A percentile compares a stretch with the other conserved stretches of the same genome.
phyloP scores from a whole-genome alignment of 208 protist genomes.

The Trypanosoma scelopori region DNA sequence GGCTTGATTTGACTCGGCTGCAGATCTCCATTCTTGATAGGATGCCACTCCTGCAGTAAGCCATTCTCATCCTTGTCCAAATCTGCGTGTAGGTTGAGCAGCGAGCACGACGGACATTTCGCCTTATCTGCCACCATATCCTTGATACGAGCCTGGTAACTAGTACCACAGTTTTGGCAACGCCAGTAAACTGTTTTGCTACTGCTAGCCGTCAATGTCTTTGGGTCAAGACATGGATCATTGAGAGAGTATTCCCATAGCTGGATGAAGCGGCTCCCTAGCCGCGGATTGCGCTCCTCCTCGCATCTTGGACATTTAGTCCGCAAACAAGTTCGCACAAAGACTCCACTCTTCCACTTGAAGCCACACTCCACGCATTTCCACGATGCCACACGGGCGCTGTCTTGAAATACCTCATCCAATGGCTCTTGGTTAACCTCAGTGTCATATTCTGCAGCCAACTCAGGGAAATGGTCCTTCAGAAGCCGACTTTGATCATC shows the following conservation, averaged over 20 bases:
- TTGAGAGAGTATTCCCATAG: slow-evolving; percentile 62
- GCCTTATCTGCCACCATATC: slow-evolving; percentile 58
- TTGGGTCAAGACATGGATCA: slow-evolving; percentile 63
- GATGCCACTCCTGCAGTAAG: slow-evolving; percentile 78
- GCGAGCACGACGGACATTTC: slow-evolving; percentile 57
- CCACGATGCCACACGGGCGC: slow-evolving; percentile 52
- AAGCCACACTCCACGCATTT: slow-evolving; percentile 51
- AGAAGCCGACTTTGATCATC: slow-evolving; percentile 49
- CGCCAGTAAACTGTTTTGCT: slow-evolving; percentile 48
- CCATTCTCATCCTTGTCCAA: slow-evolving; percentile 37
- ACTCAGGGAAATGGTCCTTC: slow-evolving; percentile 47
- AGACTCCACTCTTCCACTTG: slow-evolving; percentile 62
- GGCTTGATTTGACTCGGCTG: slow-evolving; percentile 47
- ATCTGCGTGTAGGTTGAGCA: slow-evolving; percentile 35
- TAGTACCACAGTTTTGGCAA: slow-evolving; percentile 49
- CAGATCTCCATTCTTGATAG: slow-evolving; percentile 83
- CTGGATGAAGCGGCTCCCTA: slow-evolving; percentile 51
- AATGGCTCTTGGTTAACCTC: slow-evolving; percentile 43
- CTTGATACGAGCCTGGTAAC: slow-evolving; percentile 66
- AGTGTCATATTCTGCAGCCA: slow-evolving; percentile 65
- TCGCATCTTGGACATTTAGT: slow-evolving; percentile 65
- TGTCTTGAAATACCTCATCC: slow-evolving; percentile 42
- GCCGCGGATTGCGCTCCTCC: slow-evolving; percentile 25
- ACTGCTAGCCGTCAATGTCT: slow-evolving; percentile 40
- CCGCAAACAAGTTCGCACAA: slow-evolving; percentile 70